Base-by-base conservation (phyloP, 2,329 filamentous ascomycete genomes). In the Stenocarpella maydis region DNA sequence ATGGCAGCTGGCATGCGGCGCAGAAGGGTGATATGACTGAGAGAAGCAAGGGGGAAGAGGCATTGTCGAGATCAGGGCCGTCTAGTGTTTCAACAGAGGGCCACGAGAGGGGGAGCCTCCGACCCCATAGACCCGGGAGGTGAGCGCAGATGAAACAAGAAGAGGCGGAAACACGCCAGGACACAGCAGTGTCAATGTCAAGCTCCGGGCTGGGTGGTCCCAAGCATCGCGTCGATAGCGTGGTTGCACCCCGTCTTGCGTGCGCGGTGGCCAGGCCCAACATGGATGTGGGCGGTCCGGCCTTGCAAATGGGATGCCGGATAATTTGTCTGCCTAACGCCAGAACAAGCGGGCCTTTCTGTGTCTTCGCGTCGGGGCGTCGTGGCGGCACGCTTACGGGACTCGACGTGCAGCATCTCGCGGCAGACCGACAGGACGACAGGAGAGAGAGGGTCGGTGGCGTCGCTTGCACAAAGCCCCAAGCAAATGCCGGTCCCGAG, bases 291-390 rank as follows among this genome's bases (percentile, higher is more conserved):
- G 58, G 58, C 58, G 28, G 43, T n/a, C 19, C 58, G 37, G 43
- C 28, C 50, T 55, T 66, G 50, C 64, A 66, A 53, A 66, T 66
- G 64, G 64, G 50, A 45, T 55, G 26, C 39, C 28, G 58, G 41
- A 49, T 24, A 67, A 67, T 67, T 45, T 24, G 64, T 67, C 64
- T 67, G 64, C 64, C 64, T 67, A 55, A 39, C 31, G 64, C 34
- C 9, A 55, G 50, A 58, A 49, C 64, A 37, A 55, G 64, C 50
- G 52, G 58, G 58, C 58, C 58, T 63, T 37, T 24, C 17, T 67
- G 41, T 26, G 41, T 58, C 64, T 58, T 37, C 41, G 50, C 37
- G 37, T 49, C 64, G 21, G 28, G 63, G 54, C 34, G 50, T 24
- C 63, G 63, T 65, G 63, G 63, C 39, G 28, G 39, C n/a, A 39